Conservation (phyloP, 768 basidiomycete species). For the Myochromella boudieri region DNA sequence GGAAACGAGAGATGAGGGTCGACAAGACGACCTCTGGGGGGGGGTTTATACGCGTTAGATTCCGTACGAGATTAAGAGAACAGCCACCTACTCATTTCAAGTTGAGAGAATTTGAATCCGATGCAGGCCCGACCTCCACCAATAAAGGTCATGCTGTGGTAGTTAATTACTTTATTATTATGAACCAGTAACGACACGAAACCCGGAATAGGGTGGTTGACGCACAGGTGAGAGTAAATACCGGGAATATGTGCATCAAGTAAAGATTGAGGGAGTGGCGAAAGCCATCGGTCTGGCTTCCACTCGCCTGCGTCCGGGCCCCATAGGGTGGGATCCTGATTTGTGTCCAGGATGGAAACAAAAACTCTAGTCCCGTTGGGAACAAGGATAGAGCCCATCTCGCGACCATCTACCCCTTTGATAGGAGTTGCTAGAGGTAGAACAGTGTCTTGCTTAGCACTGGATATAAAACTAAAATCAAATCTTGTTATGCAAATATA, state of each 20-base stretch:
- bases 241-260: conserved; percentile 11
- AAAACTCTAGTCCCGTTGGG: not conserved
- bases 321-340: conserved; percentile 8
- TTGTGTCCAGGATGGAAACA: conserved; percentile 3
- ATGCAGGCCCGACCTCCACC: conserved; percentile 46
- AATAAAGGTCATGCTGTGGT: conserved; percentile 43
- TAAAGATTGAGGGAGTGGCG: conserved; percentile 18
- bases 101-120: conserved; percentile 54
- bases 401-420: conserved; percentile 4
- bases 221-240: not conserved
- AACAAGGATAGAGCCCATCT: conserved; percentile 1
- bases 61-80: not conserved
- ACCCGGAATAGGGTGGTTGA: too few relatives aligned
- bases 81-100: conserved; percentile 45
- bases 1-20: conserved; percentile 25
- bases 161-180: not conserved
- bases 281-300: conserved; percentile 25
- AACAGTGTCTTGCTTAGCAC: not conserved
- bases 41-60: not conserved
- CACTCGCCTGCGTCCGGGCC: conserved; percentile 20
- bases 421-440: conserved; percentile 1
- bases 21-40: conserved; percentile 27
- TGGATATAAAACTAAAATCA: not conserved
- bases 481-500: not conserved
- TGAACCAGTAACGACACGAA: not conserved